A percentile compares a stretch with the other conserved stretches of the same genome.
Conservation (phyloP, 2,329 filamentous ascomycete genomes). For the Parascedosporium putredinis region DNA sequence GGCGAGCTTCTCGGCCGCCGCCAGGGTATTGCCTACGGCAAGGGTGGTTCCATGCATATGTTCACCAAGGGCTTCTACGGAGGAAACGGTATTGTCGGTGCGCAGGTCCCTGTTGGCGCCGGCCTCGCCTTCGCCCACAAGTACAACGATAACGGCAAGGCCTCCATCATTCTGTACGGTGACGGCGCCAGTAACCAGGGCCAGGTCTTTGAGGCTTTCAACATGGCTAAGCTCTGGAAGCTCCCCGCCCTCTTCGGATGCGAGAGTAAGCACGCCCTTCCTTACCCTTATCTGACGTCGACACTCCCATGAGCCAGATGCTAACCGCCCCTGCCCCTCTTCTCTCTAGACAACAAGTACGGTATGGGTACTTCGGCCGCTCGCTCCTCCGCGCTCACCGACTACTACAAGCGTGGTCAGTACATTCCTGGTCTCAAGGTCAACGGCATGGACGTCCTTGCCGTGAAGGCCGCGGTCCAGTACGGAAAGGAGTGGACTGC, state of each 20-base stretch:
- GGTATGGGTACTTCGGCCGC: slow-evolving; percentile 97
- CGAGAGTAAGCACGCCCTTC: slow-evolving; percentile 96
- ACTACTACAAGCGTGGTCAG: slow-evolving; percentile 99
- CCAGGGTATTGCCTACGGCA: slow-evolving; percentile 95
- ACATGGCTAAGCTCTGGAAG: slow-evolving; percentile 99
- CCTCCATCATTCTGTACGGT: slow-evolving; percentile 85
- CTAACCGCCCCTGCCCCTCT: background rate
- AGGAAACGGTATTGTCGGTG: slow-evolving; percentile 97
- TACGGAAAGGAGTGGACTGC: slow-evolving; percentile 84
- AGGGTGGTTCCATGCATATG: slow-evolving; percentile 99
- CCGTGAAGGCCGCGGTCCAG: slow-evolving; percentile 90
- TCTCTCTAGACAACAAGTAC: slow-evolving; percentile 86
- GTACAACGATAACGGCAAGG: slow-evolving; percentile 80
- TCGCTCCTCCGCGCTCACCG: slow-evolving; percentile 88
- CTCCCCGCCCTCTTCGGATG: slow-evolving; percentile 92
- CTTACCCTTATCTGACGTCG: too few species aligned
- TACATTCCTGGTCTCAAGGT: slow-evolving; percentile 99
- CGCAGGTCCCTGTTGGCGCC: slow-evolving; percentile 93
- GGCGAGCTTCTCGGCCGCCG: slow-evolving; percentile 90
- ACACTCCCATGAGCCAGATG: too few species aligned
- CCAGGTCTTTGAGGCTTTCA: slow-evolving; percentile 99
- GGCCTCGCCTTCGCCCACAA: slow-evolving; percentile 95
- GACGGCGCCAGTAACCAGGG: slow-evolving; percentile 98
- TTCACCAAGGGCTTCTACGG: slow-evolving; percentile 97
- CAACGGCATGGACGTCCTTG: slow-evolving; percentile 98